Base-by-base conservation (phyloP, 2,329 filamentous ascomycete species). In the Pestalotiopsis sp. region DNA sequence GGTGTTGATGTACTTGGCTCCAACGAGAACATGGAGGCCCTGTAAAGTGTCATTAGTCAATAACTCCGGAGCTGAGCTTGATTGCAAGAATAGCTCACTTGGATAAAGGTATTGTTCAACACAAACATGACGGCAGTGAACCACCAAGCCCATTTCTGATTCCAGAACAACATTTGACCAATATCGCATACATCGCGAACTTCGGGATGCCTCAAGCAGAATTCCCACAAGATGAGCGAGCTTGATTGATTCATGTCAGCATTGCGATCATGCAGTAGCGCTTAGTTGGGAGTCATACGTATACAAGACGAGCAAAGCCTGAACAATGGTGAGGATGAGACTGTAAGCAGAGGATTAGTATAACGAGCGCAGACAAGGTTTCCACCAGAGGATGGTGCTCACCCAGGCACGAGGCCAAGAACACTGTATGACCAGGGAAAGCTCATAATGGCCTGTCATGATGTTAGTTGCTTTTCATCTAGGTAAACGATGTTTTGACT, bases 91-190 rank as follows among this genome's bases (percentile, higher is more conserved):
- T 23, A 52, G 70, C 74, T 75, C 75, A 86, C 91, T 81, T 94
- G 91, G 73, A 97, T 96, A 79, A 96, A 96, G 17, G 93, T 97
- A 79, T 97, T 98, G 86, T 98, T 98, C 71, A 97, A 80, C 60
- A 97, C 82, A 80, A 98, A 98, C 92, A 97, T 97, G 78, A 93
- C 82, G 1, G 93, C 94, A 0, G 89, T 91, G 38, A 82, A 84
- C 78, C 86, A 91, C 88, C 88, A 91, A 3, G 87, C 88, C 88
- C 91, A 93, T 69, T 87, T 89, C 79, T 93, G 90, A 72, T 92
- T 91, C 91, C 92, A 97, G 81, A 97, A 97, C 25, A 98, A 88
- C 87, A 95, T 95, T 80, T 97, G 93, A n/a, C 94, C 95, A 77
- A 98, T 93, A 78, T 98, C 95, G 78, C 94, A 97, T 14, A 97